phyloP scores from a whole-genome alignment of 441 rosid genomes.

The Melastoma candidum region DNA sequence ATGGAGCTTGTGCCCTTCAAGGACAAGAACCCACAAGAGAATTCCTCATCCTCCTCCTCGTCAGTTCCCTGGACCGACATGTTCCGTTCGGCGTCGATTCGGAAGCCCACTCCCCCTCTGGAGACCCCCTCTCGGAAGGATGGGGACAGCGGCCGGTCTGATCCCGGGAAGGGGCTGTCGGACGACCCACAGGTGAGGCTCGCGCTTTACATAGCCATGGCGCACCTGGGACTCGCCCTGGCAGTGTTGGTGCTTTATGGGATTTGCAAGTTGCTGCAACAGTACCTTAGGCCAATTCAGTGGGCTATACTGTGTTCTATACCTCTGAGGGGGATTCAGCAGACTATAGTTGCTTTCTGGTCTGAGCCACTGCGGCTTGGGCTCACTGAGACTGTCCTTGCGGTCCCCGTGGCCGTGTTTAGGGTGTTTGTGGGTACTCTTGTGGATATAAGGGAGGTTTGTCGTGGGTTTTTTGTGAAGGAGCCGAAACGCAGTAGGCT shows the following conservation, averaged over 20 bases:
- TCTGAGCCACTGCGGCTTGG: slow-evolving; percentile 64
- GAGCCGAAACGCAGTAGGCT: slow-evolving; percentile 31
- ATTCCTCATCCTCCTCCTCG: slow-evolving; percentile 25
- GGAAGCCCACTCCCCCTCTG: slow-evolving; percentile 45
- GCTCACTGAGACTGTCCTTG: slow-evolving; percentile 79
- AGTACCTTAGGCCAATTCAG: slow-evolving; percentile 78
- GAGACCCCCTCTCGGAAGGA: slow-evolving; percentile 12
- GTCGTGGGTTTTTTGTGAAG: slow-evolving; percentile 42
- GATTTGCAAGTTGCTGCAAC: slow-evolving; percentile 70
- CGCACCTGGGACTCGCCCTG: slow-evolving; percentile 85
- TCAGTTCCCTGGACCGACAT: slow-evolving; percentile 79
- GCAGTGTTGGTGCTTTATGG: slow-evolving; percentile 53
- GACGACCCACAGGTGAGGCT: slow-evolving; percentile 74
- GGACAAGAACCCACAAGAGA: slow-evolving; percentile 31
- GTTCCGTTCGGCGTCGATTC: slow-evolving; percentile 80
- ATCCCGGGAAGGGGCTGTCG: slow-evolving; percentile 22
- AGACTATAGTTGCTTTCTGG: slow-evolving; percentile 85
- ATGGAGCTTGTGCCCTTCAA: slow-evolving; percentile 78
- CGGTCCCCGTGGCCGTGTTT: slow-evolving; percentile 67
- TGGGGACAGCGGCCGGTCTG: slow-evolving; percentile 17
- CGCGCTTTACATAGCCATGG: slow-evolving; percentile 95
- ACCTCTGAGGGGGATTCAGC: slow-evolving; percentile 80
- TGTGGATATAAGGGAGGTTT: slow-evolving; percentile 57
- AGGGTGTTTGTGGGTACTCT: slow-evolving; percentile 63
- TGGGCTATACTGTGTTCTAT: slow-evolving; percentile 96